These are phyloP conservation scores for Pyrus communis DNA, from an alignment of 306 rosid genomes.

Conservation along the genomic window DNA sequence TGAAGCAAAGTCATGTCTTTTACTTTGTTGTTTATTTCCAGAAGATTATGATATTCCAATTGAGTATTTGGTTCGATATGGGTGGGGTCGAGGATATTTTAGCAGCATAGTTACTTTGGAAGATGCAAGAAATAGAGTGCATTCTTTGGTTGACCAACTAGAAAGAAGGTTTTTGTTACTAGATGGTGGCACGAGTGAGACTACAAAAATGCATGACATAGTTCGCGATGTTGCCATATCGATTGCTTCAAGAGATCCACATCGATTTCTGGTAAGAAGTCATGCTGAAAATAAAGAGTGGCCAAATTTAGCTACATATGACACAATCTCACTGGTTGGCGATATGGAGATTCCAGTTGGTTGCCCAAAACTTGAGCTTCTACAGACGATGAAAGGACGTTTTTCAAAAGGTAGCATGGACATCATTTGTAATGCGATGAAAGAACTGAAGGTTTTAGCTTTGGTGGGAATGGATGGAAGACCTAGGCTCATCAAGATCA, in stretches of 20 bases:
- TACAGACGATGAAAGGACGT: accelerated
- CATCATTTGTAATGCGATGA: not conserved
- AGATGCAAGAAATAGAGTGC: slow-evolving; percentile 16
- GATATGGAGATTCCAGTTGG: not conserved
- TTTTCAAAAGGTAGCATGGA: not conserved
- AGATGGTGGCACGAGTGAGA: accelerated
- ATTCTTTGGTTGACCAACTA: slow-evolving; percentile 3
- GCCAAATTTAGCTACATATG: no score
- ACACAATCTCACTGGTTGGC: not conserved
- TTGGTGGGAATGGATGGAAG: not conserved
- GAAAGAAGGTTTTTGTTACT: slow-evolving; percentile 12
- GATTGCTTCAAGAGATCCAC: not conserved
- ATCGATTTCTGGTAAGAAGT: not conserved
- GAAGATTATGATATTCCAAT: slow-evolving; percentile 19
- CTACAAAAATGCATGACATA: slow-evolving; percentile 15
- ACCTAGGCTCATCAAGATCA: not conserved
- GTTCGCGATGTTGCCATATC: slow-evolving; percentile 8
- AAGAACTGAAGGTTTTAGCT: not conserved
- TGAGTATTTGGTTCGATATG: slow-evolving; percentile 6
- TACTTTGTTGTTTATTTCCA: slow-evolving; percentile 17
- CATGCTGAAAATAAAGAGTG: not conserved
- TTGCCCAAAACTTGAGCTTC: not conserved
- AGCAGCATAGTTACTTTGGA: not conserved
- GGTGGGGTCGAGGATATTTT: slow-evolving; percentile 12
- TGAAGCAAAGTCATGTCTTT: slow-evolving; percentile 9